Conservation (phyloP, 345 rosid species). For the sweet orange (Citrus sinensis) region DNA sequence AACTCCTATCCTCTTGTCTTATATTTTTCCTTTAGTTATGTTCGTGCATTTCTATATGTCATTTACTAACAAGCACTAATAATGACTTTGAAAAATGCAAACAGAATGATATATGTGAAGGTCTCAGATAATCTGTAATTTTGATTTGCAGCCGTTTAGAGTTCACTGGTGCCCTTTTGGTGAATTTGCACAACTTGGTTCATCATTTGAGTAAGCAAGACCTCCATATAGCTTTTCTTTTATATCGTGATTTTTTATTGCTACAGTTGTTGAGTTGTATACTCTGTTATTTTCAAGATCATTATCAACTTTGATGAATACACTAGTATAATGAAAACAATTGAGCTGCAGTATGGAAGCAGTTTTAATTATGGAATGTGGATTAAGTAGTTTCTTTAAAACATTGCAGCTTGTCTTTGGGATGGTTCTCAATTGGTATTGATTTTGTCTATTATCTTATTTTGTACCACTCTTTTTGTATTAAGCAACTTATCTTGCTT, state of each 20-base stretch:
- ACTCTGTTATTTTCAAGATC: neutral
- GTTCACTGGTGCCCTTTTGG: slow-evolving; percentile 75
- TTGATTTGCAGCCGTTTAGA: slow-evolving; percentile 46
- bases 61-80: neutral
- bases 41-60: neutral
- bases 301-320: neutral
- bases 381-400: neutral
- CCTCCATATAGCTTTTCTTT: slow-evolving; percentile 4
- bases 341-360: neutral
- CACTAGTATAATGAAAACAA: neutral
- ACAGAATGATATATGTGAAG: neutral
- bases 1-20: neutral
- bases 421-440: neutral
- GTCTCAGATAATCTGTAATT: neutral
- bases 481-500: neutral
- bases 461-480: neutral
- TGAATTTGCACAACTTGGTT: slow-evolving; percentile 38
- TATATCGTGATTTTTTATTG: neutral
- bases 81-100: neutral
- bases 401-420: neutral
- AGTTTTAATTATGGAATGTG: neutral
- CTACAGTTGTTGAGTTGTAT: neutral
- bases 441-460: neutral
- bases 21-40: neutral
- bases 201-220: slow-evolving; percentile 56